These are phyloP conservation scores for Fonsecaea nubica DNA, from an alignment of 2,329 filamentous ascomycete species.

Conservation along the genomic window DNA sequence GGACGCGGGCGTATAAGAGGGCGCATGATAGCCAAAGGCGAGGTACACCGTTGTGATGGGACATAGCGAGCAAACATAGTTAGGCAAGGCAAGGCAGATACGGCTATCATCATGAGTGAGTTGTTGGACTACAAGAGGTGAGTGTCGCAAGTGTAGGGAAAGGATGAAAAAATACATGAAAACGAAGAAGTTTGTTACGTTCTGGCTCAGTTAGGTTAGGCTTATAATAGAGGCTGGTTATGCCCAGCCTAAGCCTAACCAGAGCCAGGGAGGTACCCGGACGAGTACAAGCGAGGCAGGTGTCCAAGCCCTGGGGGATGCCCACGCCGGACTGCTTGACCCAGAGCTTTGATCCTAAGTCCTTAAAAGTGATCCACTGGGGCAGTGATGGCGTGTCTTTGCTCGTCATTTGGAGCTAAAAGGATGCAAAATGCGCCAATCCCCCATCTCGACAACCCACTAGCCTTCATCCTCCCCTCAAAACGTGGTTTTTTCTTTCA, in stretches of 20 bases:
- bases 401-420: too few species aligned
- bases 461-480: too few species aligned
- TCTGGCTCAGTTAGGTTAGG: slow-evolving; percentile 10
- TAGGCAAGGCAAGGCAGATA: slow-evolving; percentile 4
- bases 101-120: not conserved
- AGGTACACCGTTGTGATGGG: not conserved
- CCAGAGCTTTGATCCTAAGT: too few species aligned
- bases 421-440: too few species aligned
- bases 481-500: too few species aligned
- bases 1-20: not conserved
- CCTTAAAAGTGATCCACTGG: too few species aligned
- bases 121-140: not conserved
- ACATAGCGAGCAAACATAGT: not conserved
- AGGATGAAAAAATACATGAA: not conserved
- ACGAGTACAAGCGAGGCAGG: too few species aligned
- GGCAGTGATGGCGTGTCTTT: too few species aligned
- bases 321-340: too few species aligned
- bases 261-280: not conserved
- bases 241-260: not conserved
- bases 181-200: not conserved
- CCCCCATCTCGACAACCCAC: too few species aligned
- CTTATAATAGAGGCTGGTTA: not conserved
- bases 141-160: not conserved
- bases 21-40: not conserved
- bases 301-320: too few species aligned